Percentiles rank a stretch among this genome's conserved stretches.
phyloP scores from a whole-genome alignment of 2,329 filamentous ascomycete genomes.

The Penicillium sclerotiorum region DNA sequence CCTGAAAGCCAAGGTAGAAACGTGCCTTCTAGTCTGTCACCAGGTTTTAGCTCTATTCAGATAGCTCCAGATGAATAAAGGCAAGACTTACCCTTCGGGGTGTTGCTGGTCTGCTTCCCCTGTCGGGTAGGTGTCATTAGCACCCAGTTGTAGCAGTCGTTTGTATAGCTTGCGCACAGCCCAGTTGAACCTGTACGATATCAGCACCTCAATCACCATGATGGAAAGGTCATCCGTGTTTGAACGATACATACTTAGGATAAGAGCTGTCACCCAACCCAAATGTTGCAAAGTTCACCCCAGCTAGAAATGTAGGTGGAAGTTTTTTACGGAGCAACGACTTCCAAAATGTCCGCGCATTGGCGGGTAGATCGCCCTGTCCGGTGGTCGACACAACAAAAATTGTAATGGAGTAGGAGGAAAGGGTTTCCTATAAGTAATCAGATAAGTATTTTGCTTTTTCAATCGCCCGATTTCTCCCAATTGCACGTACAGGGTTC shows the following conservation, averaged over 20 bases:
- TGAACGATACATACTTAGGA: conserved; percentile 64
- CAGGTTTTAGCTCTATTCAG: neutral
- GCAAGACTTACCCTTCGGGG: conserved; percentile 73
- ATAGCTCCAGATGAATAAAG: neutral
- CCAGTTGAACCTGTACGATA: conserved; percentile 75
- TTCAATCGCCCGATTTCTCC: neutral
- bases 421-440: conserved; percentile 36
- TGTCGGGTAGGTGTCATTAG: conserved; percentile 70
- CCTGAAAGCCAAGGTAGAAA: conserved; percentile 76
- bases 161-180: conserved; percentile 86
- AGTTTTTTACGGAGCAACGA: conserved; percentile 78
- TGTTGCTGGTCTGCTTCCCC: conserved; percentile 95
- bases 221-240: neutral
- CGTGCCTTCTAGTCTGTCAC: conserved; percentile 71
- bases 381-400: conserved; percentile 91
- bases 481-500: conserved; percentile 64
- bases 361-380: conserved; percentile 88
- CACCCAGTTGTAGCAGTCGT: conserved; percentile 80
- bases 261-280: conserved; percentile 95
- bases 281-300: conserved; percentile 78
- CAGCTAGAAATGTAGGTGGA: conserved; percentile 67
- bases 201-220: conserved; percentile 4
- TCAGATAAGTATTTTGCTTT: neutral
- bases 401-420: conserved; percentile 51
- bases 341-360: conserved; percentile 82